phyloP scores from a whole-genome alignment of 176 grass and related monocot genomes.

The Lolium multiflorum region DNA sequence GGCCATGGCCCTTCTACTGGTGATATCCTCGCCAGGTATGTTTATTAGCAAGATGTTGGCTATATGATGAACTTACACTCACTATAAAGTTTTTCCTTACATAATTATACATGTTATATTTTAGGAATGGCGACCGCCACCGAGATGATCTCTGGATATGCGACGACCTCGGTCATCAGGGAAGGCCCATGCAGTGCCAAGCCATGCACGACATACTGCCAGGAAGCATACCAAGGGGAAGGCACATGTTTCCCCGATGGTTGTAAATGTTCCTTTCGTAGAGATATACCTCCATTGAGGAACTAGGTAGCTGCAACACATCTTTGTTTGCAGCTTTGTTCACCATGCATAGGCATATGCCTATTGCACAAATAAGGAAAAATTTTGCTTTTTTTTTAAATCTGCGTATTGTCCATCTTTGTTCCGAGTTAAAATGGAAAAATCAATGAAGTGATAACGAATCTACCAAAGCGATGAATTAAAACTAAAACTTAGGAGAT shows the following conservation, averaged over 20 bases:
- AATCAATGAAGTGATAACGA: too few species aligned
- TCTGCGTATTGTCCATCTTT: too few species aligned
- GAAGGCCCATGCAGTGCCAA: too few species aligned
- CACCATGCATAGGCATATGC: not conserved
- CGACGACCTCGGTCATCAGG: too few species aligned
- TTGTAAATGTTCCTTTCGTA: not conserved
- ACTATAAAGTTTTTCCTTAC: not conserved
- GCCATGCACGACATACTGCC: not conserved
- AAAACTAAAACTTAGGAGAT: not conserved
- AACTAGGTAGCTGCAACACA: not conserved
- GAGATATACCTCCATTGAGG: not conserved
- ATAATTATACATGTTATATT: not conserved
- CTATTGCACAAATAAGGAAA: not conserved
- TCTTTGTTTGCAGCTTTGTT: not conserved
- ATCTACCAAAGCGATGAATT: too few species aligned
- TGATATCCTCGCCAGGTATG: not conserved
- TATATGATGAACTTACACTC: not conserved
- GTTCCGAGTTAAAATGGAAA: too few species aligned
- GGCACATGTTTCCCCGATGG: not conserved
- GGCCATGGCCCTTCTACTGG: not conserved
- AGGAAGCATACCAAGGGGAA: not conserved
- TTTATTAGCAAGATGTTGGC: not conserved
- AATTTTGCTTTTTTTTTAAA: too few species aligned
- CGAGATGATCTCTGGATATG: too few species aligned
- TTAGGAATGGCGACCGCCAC: not conserved